Evolutionary conservation across 1,139 yeast species (phyloP).

Genomic region (Yamadazyma taylorii): DNA sequence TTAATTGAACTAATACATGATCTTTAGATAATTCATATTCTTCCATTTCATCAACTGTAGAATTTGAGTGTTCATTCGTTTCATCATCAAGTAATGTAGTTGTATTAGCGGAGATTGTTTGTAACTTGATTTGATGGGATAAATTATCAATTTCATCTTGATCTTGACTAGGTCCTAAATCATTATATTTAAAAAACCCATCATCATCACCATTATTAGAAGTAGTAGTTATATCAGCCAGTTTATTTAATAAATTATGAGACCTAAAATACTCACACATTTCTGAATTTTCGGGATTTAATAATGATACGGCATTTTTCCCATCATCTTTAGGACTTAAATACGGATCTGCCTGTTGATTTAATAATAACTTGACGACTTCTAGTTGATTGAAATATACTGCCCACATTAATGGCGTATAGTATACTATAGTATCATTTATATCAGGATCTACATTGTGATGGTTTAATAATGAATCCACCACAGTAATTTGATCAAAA

Average conservation of each 20-base stretch:
- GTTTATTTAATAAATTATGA: constrained; percentile 40
- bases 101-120: constrained; percentile 38
- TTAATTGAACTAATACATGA: constrained; percentile 27
- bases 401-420: constrained; percentile 53
- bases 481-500: constrained; percentile 43
- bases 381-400: constrained; percentile 40
- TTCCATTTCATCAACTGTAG: constrained; percentile 24
- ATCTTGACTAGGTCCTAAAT: constrained; percentile 22
- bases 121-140: constrained; percentile 46
- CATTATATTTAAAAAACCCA: constrained; percentile 17
- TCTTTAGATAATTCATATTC: constrained; percentile 32
- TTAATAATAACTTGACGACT: constrained; percentile 34
- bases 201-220: too few relatives aligned
- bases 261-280: constrained; percentile 39
- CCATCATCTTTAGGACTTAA: constrained; percentile 31
- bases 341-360: constrained; percentile 45
- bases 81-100: constrained; percentile 21
- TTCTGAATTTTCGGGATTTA: constrained; percentile 30
- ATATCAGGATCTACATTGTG: constrained; percentile 39
- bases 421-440: constrained; percentile 31
- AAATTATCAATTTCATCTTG: constrained; percentile 41
- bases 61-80: constrained; percentile 24
- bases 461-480: constrained; percentile 42
- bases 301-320: constrained; percentile 34
- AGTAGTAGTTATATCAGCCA: constrained; percentile 4